Percentiles rank a stretch among this genome's conserved stretches.
Conservation (phyloP, 2,329 filamentous ascomycete species). For the Amylocarpus encephaloides region DNA sequence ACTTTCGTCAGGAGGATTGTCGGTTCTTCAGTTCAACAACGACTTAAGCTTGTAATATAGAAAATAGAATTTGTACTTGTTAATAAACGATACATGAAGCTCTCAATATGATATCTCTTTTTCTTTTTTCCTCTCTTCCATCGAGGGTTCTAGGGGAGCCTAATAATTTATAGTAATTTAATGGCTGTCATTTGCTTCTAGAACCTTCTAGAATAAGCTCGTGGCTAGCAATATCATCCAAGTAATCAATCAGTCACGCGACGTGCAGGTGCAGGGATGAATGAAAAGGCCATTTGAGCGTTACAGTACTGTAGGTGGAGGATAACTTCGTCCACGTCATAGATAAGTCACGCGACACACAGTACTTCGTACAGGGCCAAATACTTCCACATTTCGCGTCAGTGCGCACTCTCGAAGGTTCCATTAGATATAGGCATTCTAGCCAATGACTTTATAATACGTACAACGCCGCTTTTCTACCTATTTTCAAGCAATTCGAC, state of each 20-base stretch:
- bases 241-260: constrained; percentile 7
- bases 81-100: constrained; percentile 4
- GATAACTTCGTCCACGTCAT: background rate
- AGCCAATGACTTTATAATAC: too few species aligned
- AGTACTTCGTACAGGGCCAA: too few species aligned
- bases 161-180: constrained; percentile 7
- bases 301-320: background rate
- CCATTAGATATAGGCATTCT: too few species aligned
- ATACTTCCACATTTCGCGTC: too few species aligned
- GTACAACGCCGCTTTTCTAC: too few species aligned
- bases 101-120: constrained; percentile 4
- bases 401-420: too few species aligned
- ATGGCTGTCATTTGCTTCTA: constrained; percentile 6
- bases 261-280: background rate
- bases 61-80: constrained; percentile 3
- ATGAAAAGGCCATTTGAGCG: too few species aligned
- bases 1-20: constrained; percentile 4
- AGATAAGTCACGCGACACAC: too few species aligned
- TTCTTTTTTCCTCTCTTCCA: constrained; percentile 5
- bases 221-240: constrained; percentile 6
- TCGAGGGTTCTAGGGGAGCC: constrained; percentile 7
- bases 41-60: constrained; percentile 2
- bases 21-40: constrained; percentile 2
- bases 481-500: too few species aligned
- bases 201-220: constrained; percentile 6